Evolutionary conservation across 345 rosid genomes (phyloP).

Genomic region (Turritis glabra): DNA sequence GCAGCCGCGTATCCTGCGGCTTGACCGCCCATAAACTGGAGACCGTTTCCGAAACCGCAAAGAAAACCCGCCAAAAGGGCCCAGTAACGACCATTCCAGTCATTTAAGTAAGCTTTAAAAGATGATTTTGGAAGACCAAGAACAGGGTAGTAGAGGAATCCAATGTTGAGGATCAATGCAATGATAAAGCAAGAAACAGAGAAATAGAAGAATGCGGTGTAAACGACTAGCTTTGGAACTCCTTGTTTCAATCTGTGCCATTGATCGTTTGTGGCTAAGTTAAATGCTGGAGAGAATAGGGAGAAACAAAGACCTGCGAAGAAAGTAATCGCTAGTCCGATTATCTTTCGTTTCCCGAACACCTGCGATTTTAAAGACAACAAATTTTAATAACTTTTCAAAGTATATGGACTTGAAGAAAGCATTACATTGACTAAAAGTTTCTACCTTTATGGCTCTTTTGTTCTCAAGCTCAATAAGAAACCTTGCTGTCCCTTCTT

Average conservation of each 20-base stretch:
- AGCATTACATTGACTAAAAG: neutral
- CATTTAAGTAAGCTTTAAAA: slow-evolving; percentile 59
- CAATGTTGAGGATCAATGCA: slow-evolving; percentile 58
- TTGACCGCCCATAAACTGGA: slow-evolving; percentile 88
- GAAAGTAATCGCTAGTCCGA: slow-evolving; percentile 63
- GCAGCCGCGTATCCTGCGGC: slow-evolving; percentile 94
- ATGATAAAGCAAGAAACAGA: slow-evolving; percentile 59
- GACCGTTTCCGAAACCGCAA: slow-evolving; percentile 84
- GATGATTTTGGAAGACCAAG: slow-evolving; percentile 59
- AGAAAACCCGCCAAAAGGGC: slow-evolving; percentile 72
- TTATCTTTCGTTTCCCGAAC: slow-evolving; percentile 61
- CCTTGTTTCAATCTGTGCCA: slow-evolving; percentile 70
- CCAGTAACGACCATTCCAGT: slow-evolving; percentile 84
- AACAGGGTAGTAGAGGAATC: slow-evolving; percentile 63
- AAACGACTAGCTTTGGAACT: slow-evolving; percentile 64
- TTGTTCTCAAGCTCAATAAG: slow-evolving; percentile 61
- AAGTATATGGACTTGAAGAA: neutral
- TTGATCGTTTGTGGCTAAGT: slow-evolving; percentile 85
- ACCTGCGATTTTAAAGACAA: slow-evolving; percentile 41
- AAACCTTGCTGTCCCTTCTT: slow-evolving; percentile 54
- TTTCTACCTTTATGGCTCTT: slow-evolving; percentile 61
- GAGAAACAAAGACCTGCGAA: slow-evolving; percentile 78
- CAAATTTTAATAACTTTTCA: no score
- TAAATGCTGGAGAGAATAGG: slow-evolving; percentile 85
- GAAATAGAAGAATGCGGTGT: slow-evolving; percentile 81